These are phyloP conservation scores for Hypoxylon sp. DNA, from an alignment of 2,329 filamentous ascomycete species.

Conservation along the genomic window DNA sequence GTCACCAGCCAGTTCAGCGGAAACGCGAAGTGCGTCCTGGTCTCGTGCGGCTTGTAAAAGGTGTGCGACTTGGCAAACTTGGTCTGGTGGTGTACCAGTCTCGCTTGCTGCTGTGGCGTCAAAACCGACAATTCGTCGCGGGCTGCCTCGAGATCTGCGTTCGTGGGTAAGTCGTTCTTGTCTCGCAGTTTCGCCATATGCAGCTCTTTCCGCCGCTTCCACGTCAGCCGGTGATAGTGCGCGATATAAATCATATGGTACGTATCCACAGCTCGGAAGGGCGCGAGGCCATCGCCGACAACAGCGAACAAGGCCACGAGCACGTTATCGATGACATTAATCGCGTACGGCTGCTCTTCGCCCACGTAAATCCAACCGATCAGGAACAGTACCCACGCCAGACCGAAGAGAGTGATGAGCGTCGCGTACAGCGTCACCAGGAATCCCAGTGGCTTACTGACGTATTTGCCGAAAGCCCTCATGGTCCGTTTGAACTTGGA, in stretches of 20 bases:
- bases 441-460: constrained; percentile 78
- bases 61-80: constrained; percentile 85
- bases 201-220: constrained; percentile 69
- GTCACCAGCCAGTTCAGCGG: constrained; percentile 76
- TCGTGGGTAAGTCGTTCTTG: constrained; percentile 71
- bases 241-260: constrained; percentile 88
- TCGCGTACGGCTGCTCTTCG: constrained; percentile 71
- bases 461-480: constrained; percentile 83
- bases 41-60: constrained; percentile 91
- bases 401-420: constrained; percentile 82
- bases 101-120: constrained; percentile 69
- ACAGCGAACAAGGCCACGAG: constrained; percentile 75
- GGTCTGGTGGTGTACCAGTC: constrained; percentile 76
- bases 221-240: constrained; percentile 71
- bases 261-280: constrained; percentile 81
- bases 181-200: constrained; percentile 69
- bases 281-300: constrained; percentile 74
- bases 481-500: constrained; percentile 81
- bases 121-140: constrained; percentile 66
- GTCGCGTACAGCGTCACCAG: constrained; percentile 84
- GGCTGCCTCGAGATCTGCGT: constrained; percentile 52
- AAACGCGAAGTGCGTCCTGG: constrained; percentile 80
- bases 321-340: constrained; percentile 75
- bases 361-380: constrained; percentile 91
- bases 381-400: constrained; percentile 89